phyloP scores from a whole-genome alignment of 768 basidiomycete species.

The Lactarius akahatsu region DNA sequence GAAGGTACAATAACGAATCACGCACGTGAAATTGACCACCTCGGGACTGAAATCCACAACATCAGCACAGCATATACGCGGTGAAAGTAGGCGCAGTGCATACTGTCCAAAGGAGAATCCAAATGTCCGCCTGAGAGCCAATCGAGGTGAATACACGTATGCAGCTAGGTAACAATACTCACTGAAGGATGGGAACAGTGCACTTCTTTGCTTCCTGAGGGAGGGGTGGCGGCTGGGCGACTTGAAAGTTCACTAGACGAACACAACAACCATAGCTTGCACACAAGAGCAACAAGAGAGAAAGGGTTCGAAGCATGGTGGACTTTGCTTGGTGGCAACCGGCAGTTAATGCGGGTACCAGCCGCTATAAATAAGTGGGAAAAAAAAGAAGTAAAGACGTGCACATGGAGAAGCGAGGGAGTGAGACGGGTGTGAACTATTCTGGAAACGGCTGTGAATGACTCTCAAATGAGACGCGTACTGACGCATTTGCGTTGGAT shows the following conservation, averaged over 20 bases:
- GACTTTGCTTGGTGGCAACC: neutral
- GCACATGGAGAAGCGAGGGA: too few species aligned
- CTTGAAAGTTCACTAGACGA: constrained; percentile 61
- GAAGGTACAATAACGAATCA: constrained; percentile 6
- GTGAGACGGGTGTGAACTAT: too few species aligned
- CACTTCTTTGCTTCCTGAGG: constrained; percentile 60
- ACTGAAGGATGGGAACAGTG: constrained; percentile 65
- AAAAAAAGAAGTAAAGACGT: too few species aligned
- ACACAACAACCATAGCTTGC: constrained; percentile 29
- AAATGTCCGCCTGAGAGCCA: constrained; percentile 57
- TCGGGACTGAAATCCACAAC: constrained; percentile 44
- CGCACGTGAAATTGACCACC: constrained; percentile 60
- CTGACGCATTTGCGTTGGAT: too few species aligned
- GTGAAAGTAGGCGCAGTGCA: constrained; percentile 30
- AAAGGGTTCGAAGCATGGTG: neutral
- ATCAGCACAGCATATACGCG: neutral
- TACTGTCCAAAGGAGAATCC: constrained; percentile 69
- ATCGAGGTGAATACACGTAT: neutral
- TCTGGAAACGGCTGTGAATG: neutral
- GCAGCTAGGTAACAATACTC: constrained; percentile 30
- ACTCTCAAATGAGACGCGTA: too few species aligned
- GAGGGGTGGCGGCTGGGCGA: constrained; percentile 68
- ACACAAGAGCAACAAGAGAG: constrained; percentile 21
- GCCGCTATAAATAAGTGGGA: neutral
- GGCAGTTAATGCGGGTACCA: neutral